Evolutionary conservation across 805 yeast genomes (phyloP), one percentile per base, ranked within the genome.

Genomic region (Yamadazyma endophytica): DNA sequence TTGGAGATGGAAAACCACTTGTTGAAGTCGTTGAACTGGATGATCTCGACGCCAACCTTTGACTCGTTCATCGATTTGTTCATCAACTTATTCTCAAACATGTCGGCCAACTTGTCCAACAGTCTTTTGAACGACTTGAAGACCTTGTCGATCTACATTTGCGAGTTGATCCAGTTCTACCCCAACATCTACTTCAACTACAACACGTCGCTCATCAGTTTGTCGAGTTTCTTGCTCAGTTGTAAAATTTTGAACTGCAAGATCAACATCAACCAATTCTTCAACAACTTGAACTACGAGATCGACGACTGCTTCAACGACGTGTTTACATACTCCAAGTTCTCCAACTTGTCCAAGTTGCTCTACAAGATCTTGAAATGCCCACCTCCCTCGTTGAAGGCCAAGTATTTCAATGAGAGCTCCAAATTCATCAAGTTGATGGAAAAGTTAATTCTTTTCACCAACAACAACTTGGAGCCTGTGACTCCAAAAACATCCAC

Each of bases 1-100:
- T 58, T 77, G 36, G 78, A 77, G 47, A 77, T 81, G 77, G 94
- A 83, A 51, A 67, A 77, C 36, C 80, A 79, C 44, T 68, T 83
- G 25, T 61, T 82, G 35, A 75, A 73, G 46, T 65, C 77, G 4
- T 60, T 83, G 39, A 64, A 75, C 33, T 83, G 90, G 90, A 66
- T 73, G 40, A 59, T 81, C 21, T 68, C 75, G 30, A 61, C 70
- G 20, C 76, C 85, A 15, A 77, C 84, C 3, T 71, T 75, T 43
- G 88, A 81, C 52, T 59, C 72, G 9, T 78, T 78, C 45, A 61
- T 81, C 35, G 86, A 82, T 46, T 52, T 80, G 31, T 68, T 66
- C 44, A 53, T 79, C 32, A 65, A 68, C 40, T 52, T 79, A 30
- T 39, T 44, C 36, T 31, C 43, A 33, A 48, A 47, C 41, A 42